Conservation (phyloP, 176 grass and related monocot genomes). For the Canna indica region DNA sequence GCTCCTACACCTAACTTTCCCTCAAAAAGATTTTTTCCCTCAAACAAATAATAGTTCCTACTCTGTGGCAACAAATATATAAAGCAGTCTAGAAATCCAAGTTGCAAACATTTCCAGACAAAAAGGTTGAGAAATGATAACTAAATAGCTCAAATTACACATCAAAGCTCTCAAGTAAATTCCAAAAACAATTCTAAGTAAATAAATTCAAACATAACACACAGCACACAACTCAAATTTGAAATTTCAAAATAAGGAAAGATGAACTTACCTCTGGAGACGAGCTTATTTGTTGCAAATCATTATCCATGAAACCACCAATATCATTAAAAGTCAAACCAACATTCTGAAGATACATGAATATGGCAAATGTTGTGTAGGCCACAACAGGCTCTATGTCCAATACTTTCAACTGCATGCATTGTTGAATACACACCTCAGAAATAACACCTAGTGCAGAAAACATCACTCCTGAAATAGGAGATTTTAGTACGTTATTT, state of each 20-base stretch:
- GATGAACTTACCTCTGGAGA: conserved; percentile 22
- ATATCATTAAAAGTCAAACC: conserved; percentile 14
- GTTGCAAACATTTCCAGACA: not conserved
- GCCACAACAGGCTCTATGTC: conserved; percentile 43
- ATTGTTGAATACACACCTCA: conserved; percentile 50
- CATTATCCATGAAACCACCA: conserved; percentile 1
- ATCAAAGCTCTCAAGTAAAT: not conserved
- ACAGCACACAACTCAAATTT: not conserved
- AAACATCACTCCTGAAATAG: conserved; percentile 40
- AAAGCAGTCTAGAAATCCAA: not conserved
- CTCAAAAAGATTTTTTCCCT: no score
- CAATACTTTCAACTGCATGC: conserved; percentile 47
- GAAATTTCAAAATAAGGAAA: not conserved
- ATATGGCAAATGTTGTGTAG: conserved; percentile 51
- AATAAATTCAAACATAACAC: no score
- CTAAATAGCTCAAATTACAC: not conserved
- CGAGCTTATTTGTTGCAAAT: conserved; percentile 11
- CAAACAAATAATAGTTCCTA: no score
- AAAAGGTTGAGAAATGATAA: not conserved
- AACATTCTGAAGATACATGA: conserved; percentile 43
- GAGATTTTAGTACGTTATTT: conserved; percentile 52
- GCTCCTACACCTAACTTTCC: not conserved
- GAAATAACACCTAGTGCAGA: conserved; percentile 62
- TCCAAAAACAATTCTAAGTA: not conserved
- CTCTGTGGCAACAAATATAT: not conserved